phyloP scores from a whole-genome alignment of 2,329 filamentous ascomycete genomes.

The Aspergillus jensenii region DNA sequence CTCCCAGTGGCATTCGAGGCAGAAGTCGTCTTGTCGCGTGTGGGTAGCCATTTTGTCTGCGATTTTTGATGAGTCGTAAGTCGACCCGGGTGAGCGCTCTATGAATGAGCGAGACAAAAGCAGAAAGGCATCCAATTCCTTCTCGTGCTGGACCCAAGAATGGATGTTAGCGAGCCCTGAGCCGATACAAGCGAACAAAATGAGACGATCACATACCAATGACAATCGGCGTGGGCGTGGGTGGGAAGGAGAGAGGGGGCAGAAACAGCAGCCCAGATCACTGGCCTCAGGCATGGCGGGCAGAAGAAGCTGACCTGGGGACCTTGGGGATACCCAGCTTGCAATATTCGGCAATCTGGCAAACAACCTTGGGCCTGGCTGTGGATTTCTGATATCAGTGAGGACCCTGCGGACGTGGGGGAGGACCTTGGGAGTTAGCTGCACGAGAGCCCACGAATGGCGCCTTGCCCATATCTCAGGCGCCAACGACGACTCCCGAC shows the following conservation, averaged over 20 bases:
- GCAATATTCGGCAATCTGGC: too few relatives aligned
- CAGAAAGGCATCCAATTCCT: constrained; percentile 8
- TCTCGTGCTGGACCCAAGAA: background rate
- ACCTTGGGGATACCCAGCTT: constrained; percentile 19
- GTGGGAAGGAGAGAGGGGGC: constrained; percentile 5
- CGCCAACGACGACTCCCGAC: too few relatives aligned
- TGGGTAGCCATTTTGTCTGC: constrained; percentile 32
- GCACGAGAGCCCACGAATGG: constrained; percentile 3
- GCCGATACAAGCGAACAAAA: background rate
- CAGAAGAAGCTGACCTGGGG: constrained; percentile 12
- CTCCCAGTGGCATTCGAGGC: constrained; percentile 45
- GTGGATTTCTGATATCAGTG: background rate
- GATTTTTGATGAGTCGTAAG: background rate
- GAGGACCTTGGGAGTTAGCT: constrained; percentile 33
- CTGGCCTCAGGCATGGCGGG: constrained; percentile 20
- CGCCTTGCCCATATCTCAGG: constrained; percentile 1
- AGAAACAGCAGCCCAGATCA: constrained; percentile 11
- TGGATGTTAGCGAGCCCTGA: constrained; percentile 1
- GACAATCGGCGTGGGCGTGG: background rate
- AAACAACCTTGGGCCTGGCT: background rate
- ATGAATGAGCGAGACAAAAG: constrained; percentile 6
- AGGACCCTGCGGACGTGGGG: constrained; percentile 11
- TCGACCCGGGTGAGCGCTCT: constrained; percentile 2
- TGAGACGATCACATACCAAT: constrained; percentile 16
- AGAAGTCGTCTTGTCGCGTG: constrained; percentile 34